Base-by-base conservation (phyloP, 2,329 filamentous ascomycete species). In the Verticillium longisporum region DNA sequence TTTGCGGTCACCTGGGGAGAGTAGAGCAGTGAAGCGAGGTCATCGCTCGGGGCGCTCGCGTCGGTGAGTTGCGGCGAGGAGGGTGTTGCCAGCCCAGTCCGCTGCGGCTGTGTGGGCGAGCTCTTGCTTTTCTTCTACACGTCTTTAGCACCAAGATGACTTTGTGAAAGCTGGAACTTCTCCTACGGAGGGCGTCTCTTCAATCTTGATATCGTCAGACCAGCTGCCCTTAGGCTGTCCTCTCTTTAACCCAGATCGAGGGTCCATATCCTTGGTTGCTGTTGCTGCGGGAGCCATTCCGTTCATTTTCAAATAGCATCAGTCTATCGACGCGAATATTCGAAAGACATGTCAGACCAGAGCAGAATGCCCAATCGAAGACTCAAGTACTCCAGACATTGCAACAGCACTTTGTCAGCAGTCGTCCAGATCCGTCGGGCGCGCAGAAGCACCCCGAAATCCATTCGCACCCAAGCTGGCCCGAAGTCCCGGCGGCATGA, bases 11-110 rank as follows among this genome's bases (percentile, higher is more conserved):
- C 38, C n/a, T 9, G 53, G 10, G 59, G 54, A 2, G 58, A 59
- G 36, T 62, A 62, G 2, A 64, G 62, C 14, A 58, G n/a, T 6
- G 37, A 58, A 1, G 56, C 41, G 4, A 64, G 32, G 11, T 38
- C 56, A 14, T 6, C 34, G 34, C 13, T 21, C 55, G 26, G 3
- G 18, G 2, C 54, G 33, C n/a, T 36, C n/a, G 45, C 45, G 32
- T 36, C 55, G 32, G 55, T 36, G 33, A 56, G 55, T 7, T 58
- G 56, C 5, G 37, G 37, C 4, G 37, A 33, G 9, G 56, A 32
- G 15, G 56, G 56, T 26, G 56, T 58, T 11, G 38, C 38, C 37
- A 58, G 56, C 18, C 56, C 56, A 11, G 37, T 50, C 11, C 45
- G 50, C 37, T 53, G 50, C 26, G 32, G 9, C 6, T 56, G 55